Percentiles rank a stretch among this genome's conserved stretches.
Evolutionary conservation across 179 eudicot genomes (phyloP).

Genomic region (Vitellaria paradoxa): DNA sequence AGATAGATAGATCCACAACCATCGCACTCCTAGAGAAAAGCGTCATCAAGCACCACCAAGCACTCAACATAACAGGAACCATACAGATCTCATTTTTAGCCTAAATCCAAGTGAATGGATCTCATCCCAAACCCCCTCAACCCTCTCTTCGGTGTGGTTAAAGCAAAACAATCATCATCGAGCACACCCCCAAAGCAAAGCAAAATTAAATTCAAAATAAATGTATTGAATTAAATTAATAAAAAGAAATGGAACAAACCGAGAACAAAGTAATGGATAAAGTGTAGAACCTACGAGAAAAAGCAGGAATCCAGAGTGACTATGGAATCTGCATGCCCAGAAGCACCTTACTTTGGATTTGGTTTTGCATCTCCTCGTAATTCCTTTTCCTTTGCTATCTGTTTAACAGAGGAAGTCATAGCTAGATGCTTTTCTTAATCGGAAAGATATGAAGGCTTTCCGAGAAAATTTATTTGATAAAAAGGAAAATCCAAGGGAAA

Average conservation of each 20-base stretch:
- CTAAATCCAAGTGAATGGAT: constrained; percentile 14
- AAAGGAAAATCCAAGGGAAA: no score
- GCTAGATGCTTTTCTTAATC: constrained; percentile 14
- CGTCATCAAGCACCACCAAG: constrained; percentile 25
- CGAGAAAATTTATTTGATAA: no score
- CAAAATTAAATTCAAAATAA: background rate
- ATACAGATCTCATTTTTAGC: constrained; percentile 1
- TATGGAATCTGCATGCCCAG: constrained; percentile 31
- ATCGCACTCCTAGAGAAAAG: constrained; percentile 14
- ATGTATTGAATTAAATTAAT: background rate
- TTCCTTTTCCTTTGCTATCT: constrained; percentile 18
- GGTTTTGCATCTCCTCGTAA: constrained; percentile 31
- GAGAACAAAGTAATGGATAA: background rate
- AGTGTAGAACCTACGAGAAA: constrained; percentile 41
- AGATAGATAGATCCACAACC: background rate
- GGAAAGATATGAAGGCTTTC: background rate
- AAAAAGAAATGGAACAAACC: background rate
- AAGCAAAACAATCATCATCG: constrained; percentile 43
- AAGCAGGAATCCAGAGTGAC: constrained; percentile 23
- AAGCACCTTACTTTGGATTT: constrained; percentile 9
- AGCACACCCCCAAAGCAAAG: constrained; percentile 15
- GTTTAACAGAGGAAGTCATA: constrained; percentile 25
- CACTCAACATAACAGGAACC: constrained; percentile 4
- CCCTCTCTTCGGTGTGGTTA: constrained; percentile 43
- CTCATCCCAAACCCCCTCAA: background rate